A percentile compares a stretch with the other conserved stretches of the same genome.
These are phyloP conservation scores for Xylaria sp. DNA, from an alignment of 495 filamentous ascomycete genomes.

Conservation along the genomic window DNA sequence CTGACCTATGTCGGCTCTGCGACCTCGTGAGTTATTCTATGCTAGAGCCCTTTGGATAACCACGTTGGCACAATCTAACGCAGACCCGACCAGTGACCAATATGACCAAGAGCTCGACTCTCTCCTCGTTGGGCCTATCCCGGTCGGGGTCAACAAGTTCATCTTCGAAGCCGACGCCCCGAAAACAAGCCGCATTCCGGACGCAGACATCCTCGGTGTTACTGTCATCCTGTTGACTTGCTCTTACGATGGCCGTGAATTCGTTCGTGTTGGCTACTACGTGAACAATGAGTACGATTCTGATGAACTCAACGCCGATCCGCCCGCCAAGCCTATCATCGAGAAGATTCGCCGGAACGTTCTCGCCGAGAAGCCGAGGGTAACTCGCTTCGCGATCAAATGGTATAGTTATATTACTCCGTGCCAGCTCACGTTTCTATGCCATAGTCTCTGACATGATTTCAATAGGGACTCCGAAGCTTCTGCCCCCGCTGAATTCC, in stretches of 20 bases:
- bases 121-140: slow-evolving; percentile 93
- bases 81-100: slow-evolving; percentile 69
- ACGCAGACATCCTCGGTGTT: slow-evolving; percentile 93
- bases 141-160: slow-evolving; percentile 97
- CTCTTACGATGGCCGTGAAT: slow-evolving; percentile 94
- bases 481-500: slow-evolving; percentile 93
- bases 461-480: slow-evolving; percentile 87
- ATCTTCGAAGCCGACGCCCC: slow-evolving; percentile 95
- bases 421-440: slow-evolving; percentile 7
- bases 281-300: slow-evolving; percentile 98
- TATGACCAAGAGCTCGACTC: slow-evolving; percentile 98
- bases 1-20: slow-evolving; percentile 98
- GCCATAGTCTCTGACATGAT: slow-evolving; percentile 31
- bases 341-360: slow-evolving; percentile 92
- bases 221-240: slow-evolving; percentile 97
- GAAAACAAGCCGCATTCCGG: slow-evolving; percentile 85
- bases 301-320: slow-evolving; percentile 85
- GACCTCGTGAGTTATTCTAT: slow-evolving; percentile 73
- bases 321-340: slow-evolving; percentile 87
- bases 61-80: slow-evolving; percentile 18
- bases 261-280: slow-evolving; percentile 98
- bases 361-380: slow-evolving; percentile 94
- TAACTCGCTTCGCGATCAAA: slow-evolving; percentile 98
- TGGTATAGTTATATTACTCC: slow-evolving; percentile 66
- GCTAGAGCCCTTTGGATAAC: neutral